Evolutionary conservation across 2,329 filamentous ascomycete species (phyloP), one percentile per base, ranked within the genome.

Genomic region (Paecilomyces formosus): DNA sequence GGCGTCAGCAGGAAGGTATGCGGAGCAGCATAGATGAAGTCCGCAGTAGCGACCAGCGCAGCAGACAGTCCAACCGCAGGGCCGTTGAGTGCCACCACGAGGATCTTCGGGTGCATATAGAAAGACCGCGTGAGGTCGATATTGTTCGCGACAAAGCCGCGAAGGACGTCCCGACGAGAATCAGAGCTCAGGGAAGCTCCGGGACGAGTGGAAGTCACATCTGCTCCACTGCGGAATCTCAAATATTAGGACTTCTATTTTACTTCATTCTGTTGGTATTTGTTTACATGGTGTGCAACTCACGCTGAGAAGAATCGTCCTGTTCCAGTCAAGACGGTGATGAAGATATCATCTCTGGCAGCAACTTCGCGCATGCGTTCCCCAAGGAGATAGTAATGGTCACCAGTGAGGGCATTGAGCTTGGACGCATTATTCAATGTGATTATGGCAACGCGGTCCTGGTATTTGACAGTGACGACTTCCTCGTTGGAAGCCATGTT

Each of bases 31-130:
- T 97, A 97, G 72, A 97, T 84, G 79, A 97, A 97, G 79, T 97
- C 94, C 24, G 89, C 89, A 73, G 90, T 89, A 28, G 87, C 87
- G 59, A 91, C 79, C 0, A 97, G 77, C 0, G 93, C 92, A 0
- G 93, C 94, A 1, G 88, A 89, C 31, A 97, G 86, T 5, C 94
- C 94, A 56, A 99, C 82, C 11, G 87, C 92, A 5, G 94, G 94
- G 2, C 93, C 94, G 77, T 97, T 97, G 64, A 97, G 86, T 0
- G 90, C 94, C 0, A 88, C 87, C 60, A 97, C 84, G 24, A 97
- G 88, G 75, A 97, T 89, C 78, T 97, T 97, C 66, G 92, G 90
- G 77, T 97, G 94, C 13, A 86, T 87, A 79, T 94, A 92, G 79
- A 97, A 96, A 66, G 91, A 88, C 67, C 90, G 88, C 1, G 92